Base-by-base conservation (phyloP, 768 basidiomycete species). In the Mrakia gelida region DNA sequence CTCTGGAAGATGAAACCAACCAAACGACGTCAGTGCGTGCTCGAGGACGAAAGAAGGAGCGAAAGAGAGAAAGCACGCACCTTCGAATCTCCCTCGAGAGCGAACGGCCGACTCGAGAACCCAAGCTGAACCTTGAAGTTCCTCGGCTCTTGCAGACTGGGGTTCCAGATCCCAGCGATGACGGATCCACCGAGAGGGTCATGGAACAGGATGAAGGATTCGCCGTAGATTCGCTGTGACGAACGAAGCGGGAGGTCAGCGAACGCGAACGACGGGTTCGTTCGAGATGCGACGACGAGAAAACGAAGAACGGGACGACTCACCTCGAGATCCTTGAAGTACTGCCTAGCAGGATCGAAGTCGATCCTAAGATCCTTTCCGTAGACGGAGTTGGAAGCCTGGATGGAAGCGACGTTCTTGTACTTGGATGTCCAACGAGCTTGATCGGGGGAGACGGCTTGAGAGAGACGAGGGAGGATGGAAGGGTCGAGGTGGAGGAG, bases 161-260 rank as follows among this genome's bases (percentile, higher is more conserved):
- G 91, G 81, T 95, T 92, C 93, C 94, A 98, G 2, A 97, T 90
- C 0, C 88, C 90, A 9, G 93, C 95, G 73, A 95, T 91, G 49
- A 86, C 86, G 76, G 89, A 86, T 0, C 95, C 94, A 18, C 97
- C 97, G 49, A 90, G 87, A 0, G 88, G 86, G 80, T 98, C 95
- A 81, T 89, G 89, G 87, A 98, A 99, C 56, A 96, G 87, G 77
- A 92, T 89, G 80, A 92, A 88, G 0, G 91, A 91, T 79, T 93
- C 91, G 0, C 88, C 86, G 82, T 93, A 95, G 7, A 90, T 85
- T 28, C 88, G 87, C 92, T 95, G 78, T n/a, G 32, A 38, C 15
- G 30, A 34, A 26, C 10, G 38, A 38, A 38, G 34, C 0, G 23
- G 23, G 38, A 16, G 38, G 10, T 21, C 32, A 45, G 26, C 26